A percentile compares a stretch with the other conserved stretches of the same genome.
Evolutionary conservation across 805 yeast species (phyloP).

Genomic region (Saccharomycopsis capsularis): DNA sequence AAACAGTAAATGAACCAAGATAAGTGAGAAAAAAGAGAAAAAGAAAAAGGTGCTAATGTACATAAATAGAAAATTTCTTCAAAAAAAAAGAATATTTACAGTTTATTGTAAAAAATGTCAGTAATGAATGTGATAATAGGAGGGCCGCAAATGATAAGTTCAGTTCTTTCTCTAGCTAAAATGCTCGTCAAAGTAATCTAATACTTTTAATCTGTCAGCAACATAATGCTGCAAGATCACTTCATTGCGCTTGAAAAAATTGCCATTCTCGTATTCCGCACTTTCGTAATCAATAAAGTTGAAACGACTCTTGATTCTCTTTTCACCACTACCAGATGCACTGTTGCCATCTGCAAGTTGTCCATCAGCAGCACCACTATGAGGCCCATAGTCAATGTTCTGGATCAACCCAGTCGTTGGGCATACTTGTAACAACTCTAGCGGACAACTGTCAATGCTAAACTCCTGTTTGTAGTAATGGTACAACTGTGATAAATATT

Average conservation of each 20-base stretch:
- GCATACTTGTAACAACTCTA: neutral
- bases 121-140: too few species aligned
- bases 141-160: too few species aligned
- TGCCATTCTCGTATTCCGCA: neutral
- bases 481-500: neutral
- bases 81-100: neutral
- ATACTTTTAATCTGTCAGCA: neutral
- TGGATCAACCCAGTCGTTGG: neutral
- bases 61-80: neutral
- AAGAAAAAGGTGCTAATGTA: neutral
- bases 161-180: too few species aligned
- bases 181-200: neutral
- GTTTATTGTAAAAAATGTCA: neutral
- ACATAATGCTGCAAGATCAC: conserved; percentile 1
- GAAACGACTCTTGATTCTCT: too few species aligned
- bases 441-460: neutral
- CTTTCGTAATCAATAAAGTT: neutral
- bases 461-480: neutral
- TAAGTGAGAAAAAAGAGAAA: too few species aligned
- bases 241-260: neutral
- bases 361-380: too few species aligned
- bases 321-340: too few species aligned
- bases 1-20: neutral
- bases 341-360: too few species aligned
- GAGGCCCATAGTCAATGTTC: neutral